These are phyloP conservation scores for Penicillium subrubescens DNA, from an alignment of 495 filamentous ascomycete species.

Conservation along the genomic window DNA sequence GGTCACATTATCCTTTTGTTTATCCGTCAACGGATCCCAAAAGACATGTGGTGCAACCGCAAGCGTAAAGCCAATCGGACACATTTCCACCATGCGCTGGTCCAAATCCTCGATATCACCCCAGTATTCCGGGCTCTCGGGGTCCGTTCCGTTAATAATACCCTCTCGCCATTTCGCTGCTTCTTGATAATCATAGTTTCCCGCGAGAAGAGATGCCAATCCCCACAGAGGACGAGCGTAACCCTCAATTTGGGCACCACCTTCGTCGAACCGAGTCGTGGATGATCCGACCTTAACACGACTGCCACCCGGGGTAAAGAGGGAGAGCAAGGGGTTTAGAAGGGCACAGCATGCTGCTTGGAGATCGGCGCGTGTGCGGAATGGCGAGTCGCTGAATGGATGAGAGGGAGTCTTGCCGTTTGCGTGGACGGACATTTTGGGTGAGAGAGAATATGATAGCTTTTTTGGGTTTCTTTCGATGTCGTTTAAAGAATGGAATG, in stretches of 20 bases:
- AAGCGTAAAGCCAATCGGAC: constrained; percentile 60
- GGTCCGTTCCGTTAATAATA: constrained; percentile 67
- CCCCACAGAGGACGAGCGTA: constrained; percentile 76
- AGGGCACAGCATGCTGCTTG: constrained; percentile 60
- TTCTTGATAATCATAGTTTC: constrained; percentile 62
- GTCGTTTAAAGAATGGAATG: background rate
- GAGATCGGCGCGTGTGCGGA: constrained; percentile 50
- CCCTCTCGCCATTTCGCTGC: constrained; percentile 67
- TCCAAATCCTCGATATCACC: constrained; percentile 71
- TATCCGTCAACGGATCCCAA: constrained; percentile 64
- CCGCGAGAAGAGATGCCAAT: constrained; percentile 66
- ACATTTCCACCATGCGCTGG: constrained; percentile 80
- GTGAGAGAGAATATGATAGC: background rate
- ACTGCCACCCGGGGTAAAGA: constrained; percentile 61
- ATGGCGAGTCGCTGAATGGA: constrained; percentile 35
- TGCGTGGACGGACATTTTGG: constrained; percentile 35
- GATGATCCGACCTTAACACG: constrained; percentile 65
- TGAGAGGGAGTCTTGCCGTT: constrained; percentile 34
- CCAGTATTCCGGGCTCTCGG: constrained; percentile 69
- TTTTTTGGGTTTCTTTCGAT: constrained; percentile 3
- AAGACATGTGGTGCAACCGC: constrained; percentile 38
- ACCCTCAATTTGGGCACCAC: constrained; percentile 75
- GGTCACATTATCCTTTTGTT: constrained; percentile 60
- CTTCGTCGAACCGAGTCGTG: constrained; percentile 71
- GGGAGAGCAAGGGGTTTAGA: constrained; percentile 63